phyloP scores from a whole-genome alignment of 2,329 filamentous ascomycete species.

The Pyrenophora teres region DNA sequence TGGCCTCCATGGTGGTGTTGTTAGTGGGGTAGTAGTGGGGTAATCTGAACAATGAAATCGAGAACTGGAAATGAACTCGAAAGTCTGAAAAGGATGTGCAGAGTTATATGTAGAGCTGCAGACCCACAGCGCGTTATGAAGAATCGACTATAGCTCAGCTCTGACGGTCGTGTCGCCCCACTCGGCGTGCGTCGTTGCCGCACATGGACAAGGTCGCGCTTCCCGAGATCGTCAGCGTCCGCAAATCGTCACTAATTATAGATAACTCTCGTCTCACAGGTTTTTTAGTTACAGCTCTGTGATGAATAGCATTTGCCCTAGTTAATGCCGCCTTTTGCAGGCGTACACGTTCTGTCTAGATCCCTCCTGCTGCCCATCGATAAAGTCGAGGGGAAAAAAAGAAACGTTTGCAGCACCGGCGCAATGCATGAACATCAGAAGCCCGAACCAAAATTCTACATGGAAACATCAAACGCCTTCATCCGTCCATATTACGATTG shows the following conservation, averaged over 20 bases:
- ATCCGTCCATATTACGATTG: conserved; percentile 16
- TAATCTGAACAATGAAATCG: conserved; percentile 9
- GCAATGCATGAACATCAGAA: conserved; percentile 12
- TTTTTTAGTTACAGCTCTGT: conserved; percentile 1
- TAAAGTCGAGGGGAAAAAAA: conserved; percentile 2
- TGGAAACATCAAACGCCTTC: conserved; percentile 13
- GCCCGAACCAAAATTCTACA: conserved; percentile 5
- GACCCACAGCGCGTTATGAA: conserved; percentile 10
- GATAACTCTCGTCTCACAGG: conserved; percentile 9
- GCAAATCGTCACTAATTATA: conserved; percentile 40
- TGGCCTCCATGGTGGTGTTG: conserved; percentile 48
- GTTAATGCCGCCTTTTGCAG: not conserved
- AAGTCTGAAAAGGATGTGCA: conserved; percentile 1
- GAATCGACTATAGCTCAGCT: conserved; percentile 21
- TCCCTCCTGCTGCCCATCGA: not conserved
- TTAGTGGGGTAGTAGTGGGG: conserved; percentile 5
- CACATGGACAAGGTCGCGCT: conserved; percentile 20
- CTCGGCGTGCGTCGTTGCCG: conserved; percentile 31
- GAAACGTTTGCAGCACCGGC: conserved; percentile 1
- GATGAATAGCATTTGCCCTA: not conserved
- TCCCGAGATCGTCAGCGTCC: conserved; percentile 26
- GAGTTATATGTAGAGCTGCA: conserved; percentile 1
- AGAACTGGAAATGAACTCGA: conserved; percentile 3
- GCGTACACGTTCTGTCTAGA: not conserved
- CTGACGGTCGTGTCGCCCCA: conserved; percentile 36